phyloP scores from a whole-genome alignment of 805 yeast species.

The Blastobotrys mokoenaii region DNA sequence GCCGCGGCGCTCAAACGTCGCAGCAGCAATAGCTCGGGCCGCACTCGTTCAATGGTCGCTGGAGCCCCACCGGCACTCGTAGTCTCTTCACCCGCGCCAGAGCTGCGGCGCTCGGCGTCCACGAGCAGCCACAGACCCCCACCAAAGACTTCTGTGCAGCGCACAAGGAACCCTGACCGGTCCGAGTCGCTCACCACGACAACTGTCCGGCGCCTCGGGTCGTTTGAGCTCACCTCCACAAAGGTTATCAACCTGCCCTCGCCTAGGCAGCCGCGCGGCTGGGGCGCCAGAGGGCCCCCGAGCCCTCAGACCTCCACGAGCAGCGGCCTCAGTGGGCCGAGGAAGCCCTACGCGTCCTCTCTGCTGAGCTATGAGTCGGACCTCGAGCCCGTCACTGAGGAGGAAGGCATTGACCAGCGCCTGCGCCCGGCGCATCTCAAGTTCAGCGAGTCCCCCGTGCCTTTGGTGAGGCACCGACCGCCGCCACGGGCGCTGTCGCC shows the following conservation, averaged over 20 bases:
- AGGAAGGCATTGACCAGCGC: conserved; percentile 5
- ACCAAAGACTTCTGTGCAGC: conserved; percentile 4
- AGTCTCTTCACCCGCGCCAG: neutral
- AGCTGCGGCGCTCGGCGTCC: conserved; percentile 3
- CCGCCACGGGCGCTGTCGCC: conserved; percentile 26
- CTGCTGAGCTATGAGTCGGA: conserved; percentile 22
- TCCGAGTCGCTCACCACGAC: conserved; percentile 31
- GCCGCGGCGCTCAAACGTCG: conserved; percentile 14
- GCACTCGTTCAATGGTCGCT: neutral
- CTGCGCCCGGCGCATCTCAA: neutral
- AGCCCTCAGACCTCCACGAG: neutral
- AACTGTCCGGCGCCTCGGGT: conserved; percentile 29
- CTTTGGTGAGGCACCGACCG: conserved; percentile 15
- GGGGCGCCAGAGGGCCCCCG: neutral
- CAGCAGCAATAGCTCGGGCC: conserved; percentile 3
- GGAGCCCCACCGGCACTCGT: neutral
- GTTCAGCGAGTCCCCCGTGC: neutral
- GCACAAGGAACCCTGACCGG: conserved; percentile 26
- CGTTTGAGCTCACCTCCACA: conserved; percentile 25
- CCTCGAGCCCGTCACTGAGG: conserved; percentile 21
- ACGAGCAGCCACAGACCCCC: conserved; percentile 1
- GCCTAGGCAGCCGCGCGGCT: neutral
- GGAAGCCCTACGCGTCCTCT: conserved; percentile 14
- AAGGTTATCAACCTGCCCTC: neutral
- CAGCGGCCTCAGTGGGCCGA: conserved; percentile 1